A percentile compares a stretch with the other conserved stretches of the same genome.
Evolutionary conservation across 306 rosid genomes (phyloP).

Genomic region (Carpinus viminea): DNA sequence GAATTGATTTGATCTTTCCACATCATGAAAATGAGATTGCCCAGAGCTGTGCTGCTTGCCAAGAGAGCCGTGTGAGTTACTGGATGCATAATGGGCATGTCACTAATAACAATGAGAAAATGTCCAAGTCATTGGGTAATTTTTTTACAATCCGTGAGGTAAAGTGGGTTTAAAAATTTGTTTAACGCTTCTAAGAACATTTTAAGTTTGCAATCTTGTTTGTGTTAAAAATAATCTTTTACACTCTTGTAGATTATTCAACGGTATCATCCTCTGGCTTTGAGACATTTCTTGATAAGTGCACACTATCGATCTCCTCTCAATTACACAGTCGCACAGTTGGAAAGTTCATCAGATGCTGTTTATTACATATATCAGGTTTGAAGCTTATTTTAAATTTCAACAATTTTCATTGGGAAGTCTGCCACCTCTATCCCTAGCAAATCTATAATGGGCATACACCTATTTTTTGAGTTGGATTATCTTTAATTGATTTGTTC

Average conservation of each 20-base stretch:
- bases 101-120: constrained; percentile 84
- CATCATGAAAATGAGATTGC: constrained; percentile 98
- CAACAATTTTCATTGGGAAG: not conserved
- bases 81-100: constrained; percentile 99
- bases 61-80: constrained; percentile 64
- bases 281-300: constrained; percentile 82
- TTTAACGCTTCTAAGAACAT: constrained; percentile 6
- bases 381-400: constrained; percentile 11
- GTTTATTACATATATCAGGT: constrained; percentile 87
- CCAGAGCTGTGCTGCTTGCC: constrained; percentile 87
- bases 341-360: constrained; percentile 85
- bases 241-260: constrained; percentile 62
- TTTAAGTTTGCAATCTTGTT: constrained; percentile 20
- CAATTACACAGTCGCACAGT: constrained; percentile 67
- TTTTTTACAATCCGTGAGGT: constrained; percentile 98
- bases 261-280: constrained; percentile 78
- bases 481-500: not conserved
- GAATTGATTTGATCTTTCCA: constrained; percentile 93
- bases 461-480: not conserved
- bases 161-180: constrained; percentile 13
- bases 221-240: constrained; percentile 17
- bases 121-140: constrained; percentile 94
- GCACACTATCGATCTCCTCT: constrained; percentile 90
- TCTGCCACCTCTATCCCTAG: constrained; percentile 1
- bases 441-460: not conserved